Base-by-base conservation (phyloP, 164 flowering plant species). In the Annona cherimola region DNA sequence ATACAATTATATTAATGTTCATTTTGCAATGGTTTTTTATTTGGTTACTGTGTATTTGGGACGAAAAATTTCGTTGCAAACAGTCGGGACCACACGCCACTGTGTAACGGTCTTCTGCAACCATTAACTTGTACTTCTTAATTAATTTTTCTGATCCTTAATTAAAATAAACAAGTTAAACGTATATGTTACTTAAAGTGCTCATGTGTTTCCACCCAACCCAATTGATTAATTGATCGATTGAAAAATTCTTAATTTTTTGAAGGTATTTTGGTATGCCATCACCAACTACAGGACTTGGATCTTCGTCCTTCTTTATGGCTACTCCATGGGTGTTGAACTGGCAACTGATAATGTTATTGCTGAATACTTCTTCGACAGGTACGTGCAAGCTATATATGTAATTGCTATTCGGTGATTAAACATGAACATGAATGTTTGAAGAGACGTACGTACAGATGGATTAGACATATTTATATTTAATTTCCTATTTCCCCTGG, bases 281-380 rank as follows among this genome's bases (percentile, higher is more conserved):
- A 40, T 90, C 16, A 83, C 86, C 43, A 92, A 90, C 76, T 90
- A 92, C 67, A 86, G 93, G 71, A 88, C 92, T 18, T 92, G 97
- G 97, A 77, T 92, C 68, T 88, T 90, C 45, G 84, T 79, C 67
- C 82, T 90, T 55, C 83, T 88, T 68, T 92, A 90, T 50, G 95
- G 97, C 16, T 87, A 80, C 71, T 92, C 91, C 45, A 84, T 92
- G 86, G 94, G 96, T 6, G 91, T 90, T 12, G 89, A 92, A 67
- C 76, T 90, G 1, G 74, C 88, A 62, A 88, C 84, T 0, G 88
- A 90, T 64, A 92, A 92, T 67, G 85, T 92, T 46, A 81, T 92
- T 20, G 88, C 97, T 0, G 94, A 88, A 67, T 92, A 88, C 71
- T 84, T 92, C 78, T 90, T 73, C 44, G 91, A 87, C 78, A 83